These are phyloP conservation scores for Populus hybrid DNA, from an alignment of 441 rosid genomes.

Conservation along the genomic window DNA sequence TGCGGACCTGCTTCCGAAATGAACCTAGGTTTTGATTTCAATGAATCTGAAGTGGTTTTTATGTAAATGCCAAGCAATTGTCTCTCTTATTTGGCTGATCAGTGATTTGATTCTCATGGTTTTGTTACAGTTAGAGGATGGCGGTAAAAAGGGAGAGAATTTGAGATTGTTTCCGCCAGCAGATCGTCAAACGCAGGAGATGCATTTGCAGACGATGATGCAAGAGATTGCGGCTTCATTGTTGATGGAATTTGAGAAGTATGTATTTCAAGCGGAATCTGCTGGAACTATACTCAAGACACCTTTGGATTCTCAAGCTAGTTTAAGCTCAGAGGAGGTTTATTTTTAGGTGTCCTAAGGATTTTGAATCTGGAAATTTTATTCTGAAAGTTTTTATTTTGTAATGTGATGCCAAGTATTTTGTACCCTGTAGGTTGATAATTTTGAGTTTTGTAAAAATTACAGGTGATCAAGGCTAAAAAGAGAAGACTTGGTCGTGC, in stretches of 20 bases:
- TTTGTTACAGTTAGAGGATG: conserved; percentile 69
- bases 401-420: conserved; percentile 1
- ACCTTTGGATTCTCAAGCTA: conserved; percentile 98
- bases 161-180: conserved; percentile 87
- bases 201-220: conserved; percentile 95
- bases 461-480: conserved; percentile 95
- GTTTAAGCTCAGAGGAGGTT: conserved; percentile 99
- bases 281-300: conserved; percentile 93
- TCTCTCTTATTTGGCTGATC: not conserved
- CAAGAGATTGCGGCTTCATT: conserved; percentile 91
- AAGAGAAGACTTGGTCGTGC: conserved; percentile 92
- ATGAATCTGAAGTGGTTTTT: not conserved
- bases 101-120: not conserved
- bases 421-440: conserved; percentile 19
- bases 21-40: no score
- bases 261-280: conserved; percentile 89
- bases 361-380: not conserved
- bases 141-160: conserved; percentile 55
- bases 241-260: conserved; percentile 93
- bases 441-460: conserved; percentile 22
- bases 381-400: not conserved
- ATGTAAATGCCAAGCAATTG: not conserved
- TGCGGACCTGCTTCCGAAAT: not conserved
- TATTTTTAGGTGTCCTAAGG: conserved; percentile 88
- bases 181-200: conserved; percentile 73